Evolutionary conservation across 169 alveolate genomes (phyloP), one percentile per base, ranked within the genome.

Genomic region (Miamiensis avidus): DNA sequence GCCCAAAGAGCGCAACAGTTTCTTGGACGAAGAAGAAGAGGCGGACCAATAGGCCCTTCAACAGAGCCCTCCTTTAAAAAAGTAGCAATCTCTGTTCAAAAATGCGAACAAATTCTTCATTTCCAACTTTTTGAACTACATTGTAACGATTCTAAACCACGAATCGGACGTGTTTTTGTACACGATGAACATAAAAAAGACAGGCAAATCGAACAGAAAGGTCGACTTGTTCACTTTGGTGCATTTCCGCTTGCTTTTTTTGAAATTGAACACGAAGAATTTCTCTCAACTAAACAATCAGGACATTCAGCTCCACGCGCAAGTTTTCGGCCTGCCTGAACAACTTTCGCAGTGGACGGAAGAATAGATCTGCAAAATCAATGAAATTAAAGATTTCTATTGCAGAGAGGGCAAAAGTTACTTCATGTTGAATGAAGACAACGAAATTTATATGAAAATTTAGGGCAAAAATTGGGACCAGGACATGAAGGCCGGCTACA

Each of bases 21-120:
- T n/a, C n/a, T n/a, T n/a, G n/a, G n/a, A n/a, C n/a, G n/a, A n/a
- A n/a, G n/a, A n/a, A n/a, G n/a, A n/a, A n/a, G n/a, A n/a, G n/a
- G n/a, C n/a, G n/a, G n/a, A n/a, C n/a, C n/a, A n/a, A n/a, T n/a
- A n/a, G n/a, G n/a, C n/a, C n/a, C n/a, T n/a, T n/a, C n/a, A n/a
- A n/a, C n/a, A n/a, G n/a, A n/a, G n/a, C 34, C 81, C 33, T 31
- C 30, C 65, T 29, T 30, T 31, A 25, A 77, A 77, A 6, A 77
- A 77, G 20, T n/a, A 77, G n/a, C 64, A 77, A 33, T 77, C 82
- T 27, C n/a, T 33, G 28, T 77, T 77, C 33, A 77, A 77, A 33
- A 77, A 77, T 11, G 82, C 82, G 25, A 77, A 77, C 82, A 77
- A 77, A 33, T 77, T 77, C 82, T 77, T 64, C 82, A 33, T 77